phyloP scores from a whole-genome alignment of 2,329 filamentous ascomycete species.

The Atkinsonella hypoxylon region DNA sequence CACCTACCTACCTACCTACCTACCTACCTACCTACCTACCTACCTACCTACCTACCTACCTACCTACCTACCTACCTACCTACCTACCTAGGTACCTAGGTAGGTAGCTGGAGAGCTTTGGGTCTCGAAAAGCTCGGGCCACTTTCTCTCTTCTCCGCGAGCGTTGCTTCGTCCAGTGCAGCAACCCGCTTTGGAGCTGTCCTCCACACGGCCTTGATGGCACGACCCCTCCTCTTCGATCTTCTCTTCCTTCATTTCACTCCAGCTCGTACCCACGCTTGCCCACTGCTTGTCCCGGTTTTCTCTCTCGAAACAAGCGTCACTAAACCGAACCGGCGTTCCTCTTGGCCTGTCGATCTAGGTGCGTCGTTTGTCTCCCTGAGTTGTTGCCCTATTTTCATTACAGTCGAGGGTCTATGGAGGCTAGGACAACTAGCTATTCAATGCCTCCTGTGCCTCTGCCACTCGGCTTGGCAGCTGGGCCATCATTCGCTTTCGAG shows the following conservation, averaged over 20 bases:
- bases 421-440: neutral
- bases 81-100: too few relatives aligned
- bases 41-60: too few relatives aligned
- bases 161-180: neutral
- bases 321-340: neutral
- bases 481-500: neutral
- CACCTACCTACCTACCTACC: too few relatives aligned
- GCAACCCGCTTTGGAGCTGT: neutral
- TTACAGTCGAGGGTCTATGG: neutral
- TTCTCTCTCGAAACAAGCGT: neutral
- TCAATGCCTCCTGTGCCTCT: neutral
- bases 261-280: neutral
- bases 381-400: neutral
- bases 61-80: too few relatives aligned
- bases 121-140: neutral
- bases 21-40: too few relatives aligned
- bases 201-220: neutral
- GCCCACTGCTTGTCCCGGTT: neutral
- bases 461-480: neutral
- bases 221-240: constrained; percentile 2
- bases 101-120: neutral
- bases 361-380: neutral
- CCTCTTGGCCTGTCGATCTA: neutral
- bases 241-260: neutral
- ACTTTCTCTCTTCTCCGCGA: neutral